Evolutionary conservation across 352 stramenopile genomes (phyloP).

Genomic region (Phytophthora tubulina): DNA sequence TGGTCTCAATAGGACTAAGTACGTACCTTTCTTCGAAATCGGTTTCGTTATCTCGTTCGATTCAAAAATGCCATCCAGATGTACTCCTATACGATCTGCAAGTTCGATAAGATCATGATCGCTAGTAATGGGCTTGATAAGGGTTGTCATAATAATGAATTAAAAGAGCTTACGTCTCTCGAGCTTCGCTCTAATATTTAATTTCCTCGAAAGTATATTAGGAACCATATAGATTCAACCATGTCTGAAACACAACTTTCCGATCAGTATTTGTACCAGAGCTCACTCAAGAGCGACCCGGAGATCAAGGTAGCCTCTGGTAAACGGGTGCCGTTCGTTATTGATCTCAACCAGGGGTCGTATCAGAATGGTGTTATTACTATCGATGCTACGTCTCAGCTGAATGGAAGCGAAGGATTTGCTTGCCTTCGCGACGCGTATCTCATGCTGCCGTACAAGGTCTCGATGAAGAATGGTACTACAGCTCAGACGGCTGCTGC

Average conservation of each 20-base stretch:
- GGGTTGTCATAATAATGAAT: slow-evolving; percentile 7
- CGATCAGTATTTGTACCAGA: slow-evolving; percentile 22
- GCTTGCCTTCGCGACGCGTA: slow-evolving; percentile 8
- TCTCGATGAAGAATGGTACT: slow-evolving; percentile 16
- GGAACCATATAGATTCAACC: too few relatives aligned
- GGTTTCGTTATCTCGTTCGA: slow-evolving; percentile 22
- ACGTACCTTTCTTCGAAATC: slow-evolving; percentile 10
- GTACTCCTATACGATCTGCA: background rate
- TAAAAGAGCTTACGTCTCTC: too few relatives aligned
- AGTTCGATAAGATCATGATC: slow-evolving; percentile 25
- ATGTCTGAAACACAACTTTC: slow-evolving; percentile 27
- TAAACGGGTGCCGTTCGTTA: slow-evolving; percentile 10
- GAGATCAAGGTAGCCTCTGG: background rate
- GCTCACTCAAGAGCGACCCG: background rate
- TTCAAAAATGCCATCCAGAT: slow-evolving; percentile 19
- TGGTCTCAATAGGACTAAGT: slow-evolving; percentile 16
- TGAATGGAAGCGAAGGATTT: slow-evolving; percentile 21
- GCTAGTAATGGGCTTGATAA: slow-evolving; percentile 11
- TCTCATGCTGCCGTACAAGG: slow-evolving; percentile 17
- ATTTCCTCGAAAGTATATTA: slow-evolving; percentile 3
- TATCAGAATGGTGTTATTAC: slow-evolving; percentile 27
- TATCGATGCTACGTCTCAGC: slow-evolving; percentile 18
- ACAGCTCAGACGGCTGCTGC: background rate
- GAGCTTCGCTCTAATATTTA: too few relatives aligned
- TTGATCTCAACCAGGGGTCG: slow-evolving; percentile 16